Percentiles rank a stretch among this genome's conserved stretches.
Conservation (phyloP, 352 stramenopile genomes). For the Phytophthora cryptogea region DNA sequence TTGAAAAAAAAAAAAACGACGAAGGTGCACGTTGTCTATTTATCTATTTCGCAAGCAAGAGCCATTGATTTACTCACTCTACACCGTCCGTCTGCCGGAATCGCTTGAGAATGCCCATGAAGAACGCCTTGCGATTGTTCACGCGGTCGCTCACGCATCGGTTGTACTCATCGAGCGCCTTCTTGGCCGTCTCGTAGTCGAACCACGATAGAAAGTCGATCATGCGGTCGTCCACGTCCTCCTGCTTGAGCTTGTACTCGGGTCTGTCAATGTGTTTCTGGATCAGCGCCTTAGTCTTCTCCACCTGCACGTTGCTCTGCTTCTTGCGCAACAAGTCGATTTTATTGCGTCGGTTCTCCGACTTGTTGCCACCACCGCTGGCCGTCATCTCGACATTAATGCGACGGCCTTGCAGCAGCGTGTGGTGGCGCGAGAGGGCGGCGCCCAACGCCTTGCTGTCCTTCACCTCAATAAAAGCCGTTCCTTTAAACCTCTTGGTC, state of each 20-base stretch:
- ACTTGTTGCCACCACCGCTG: constrained; percentile 83
- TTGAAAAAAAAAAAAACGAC: background rate
- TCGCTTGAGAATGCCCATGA: constrained; percentile 90
- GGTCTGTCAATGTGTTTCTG: constrained; percentile 79
- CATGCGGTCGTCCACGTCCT: constrained; percentile 88
- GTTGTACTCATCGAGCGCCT: constrained; percentile 82
- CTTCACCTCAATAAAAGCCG: constrained; percentile 85
- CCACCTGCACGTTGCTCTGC: constrained; percentile 81
- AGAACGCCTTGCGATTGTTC: constrained; percentile 87
- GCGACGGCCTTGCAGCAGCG: constrained; percentile 73
- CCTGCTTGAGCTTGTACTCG: constrained; percentile 71
- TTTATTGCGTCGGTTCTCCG: constrained; percentile 69
- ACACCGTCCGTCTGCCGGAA: constrained; percentile 81
- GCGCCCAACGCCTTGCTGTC: constrained; percentile 83
- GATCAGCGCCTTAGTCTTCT: constrained; percentile 82
- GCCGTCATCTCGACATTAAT: constrained; percentile 90
- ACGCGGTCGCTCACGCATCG: constrained; percentile 71
- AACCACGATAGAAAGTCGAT: constrained; percentile 90
- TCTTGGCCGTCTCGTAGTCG: constrained; percentile 89
- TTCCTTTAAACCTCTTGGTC: constrained; percentile 84
- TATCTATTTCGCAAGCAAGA: constrained; percentile 19
- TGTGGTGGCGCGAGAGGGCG: constrained; percentile 80
- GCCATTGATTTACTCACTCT: constrained; percentile 63
- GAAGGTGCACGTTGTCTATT: constrained; percentile 28
- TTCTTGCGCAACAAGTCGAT: constrained; percentile 79